Evolutionary conservation across 148 eudicot species (phyloP), one percentile per base, ranked within the genome.

Genomic region (Polygonum maritimum): DNA sequence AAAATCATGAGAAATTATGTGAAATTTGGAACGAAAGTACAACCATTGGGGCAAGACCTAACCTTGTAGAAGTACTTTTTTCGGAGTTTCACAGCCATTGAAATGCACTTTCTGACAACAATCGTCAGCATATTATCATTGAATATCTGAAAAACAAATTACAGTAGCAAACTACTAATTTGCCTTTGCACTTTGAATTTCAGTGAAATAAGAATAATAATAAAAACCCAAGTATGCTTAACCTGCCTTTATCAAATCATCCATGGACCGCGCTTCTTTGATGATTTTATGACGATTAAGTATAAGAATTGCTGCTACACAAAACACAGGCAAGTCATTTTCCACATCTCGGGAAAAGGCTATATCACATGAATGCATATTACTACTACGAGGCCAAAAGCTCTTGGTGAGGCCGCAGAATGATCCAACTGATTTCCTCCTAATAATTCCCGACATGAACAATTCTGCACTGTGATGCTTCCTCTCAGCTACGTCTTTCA

Each of bases 31-130:
- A 44, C 0, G 9, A 16, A 51, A 5, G 15, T 14, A 51, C 4
- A 51, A 51, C 57, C 57, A 15, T 5, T 15, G 19, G 47, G 57
- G 47, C 19, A 16, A 26, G 19, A n/a, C 55, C 72, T 26, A 47
- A 95, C 98, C 98, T 95, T 95, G 85, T 89, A 87, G 70, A 88
- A 89, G 79, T 95, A 95, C 83, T 92, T 95, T 81, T 86, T 90
- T 74, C 99, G 92, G 33, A 95, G 90, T 81, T 95, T 95, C 88
- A 95, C 85, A 67, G 99, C 96, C 78, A 90, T 87, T 41, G 87
- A 84, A 71, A 95, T 82, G 85, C 97, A 92, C 82, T 92, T 92
- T 86, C 86, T 90, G 78, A 95, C 97, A 84, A 80, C 89, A 79
- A 95, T 95, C 86, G 89, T 91, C 78, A 95, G 88, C 86, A 88